These are phyloP conservation scores for Aspergillus uvarum DNA, from an alignment of 2,329 filamentous ascomycete species.

Conservation along the genomic window DNA sequence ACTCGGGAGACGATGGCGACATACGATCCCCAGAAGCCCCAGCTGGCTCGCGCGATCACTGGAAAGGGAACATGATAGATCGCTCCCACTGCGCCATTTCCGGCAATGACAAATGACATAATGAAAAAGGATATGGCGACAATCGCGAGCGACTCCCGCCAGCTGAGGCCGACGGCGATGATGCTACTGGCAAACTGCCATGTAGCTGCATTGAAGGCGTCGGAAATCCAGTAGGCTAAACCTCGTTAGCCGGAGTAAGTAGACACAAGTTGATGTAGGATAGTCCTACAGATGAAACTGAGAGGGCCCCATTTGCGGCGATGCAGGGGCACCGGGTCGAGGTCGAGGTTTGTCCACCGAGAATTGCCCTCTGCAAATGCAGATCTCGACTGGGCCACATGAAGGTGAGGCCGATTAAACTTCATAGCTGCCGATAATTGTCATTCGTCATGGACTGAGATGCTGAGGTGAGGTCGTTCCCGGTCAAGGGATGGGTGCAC, in stretches of 20 bases:
- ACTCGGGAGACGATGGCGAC: constrained; percentile 55
- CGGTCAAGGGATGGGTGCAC: neutral
- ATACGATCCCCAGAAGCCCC: constrained; percentile 59
- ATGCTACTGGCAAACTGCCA: constrained; percentile 56
- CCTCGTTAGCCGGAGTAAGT: neutral
- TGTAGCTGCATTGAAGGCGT: constrained; percentile 54
- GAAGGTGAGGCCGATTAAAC: constrained; percentile 42
- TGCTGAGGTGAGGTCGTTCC: neutral
- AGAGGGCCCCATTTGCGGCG: constrained; percentile 48
- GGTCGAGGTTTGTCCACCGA: constrained; percentile 50
- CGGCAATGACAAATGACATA: constrained; percentile 59
- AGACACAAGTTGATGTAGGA: neutral
- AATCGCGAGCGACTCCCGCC: constrained; percentile 52
- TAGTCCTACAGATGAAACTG: constrained; percentile 39
- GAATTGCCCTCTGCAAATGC: constrained; percentile 47
- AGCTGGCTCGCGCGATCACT: constrained; percentile 56
- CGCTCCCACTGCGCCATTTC: constrained; percentile 57
- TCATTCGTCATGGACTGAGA: neutral
- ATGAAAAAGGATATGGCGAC: constrained; percentile 54
- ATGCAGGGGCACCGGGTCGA: constrained; percentile 49
- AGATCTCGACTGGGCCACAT: constrained; percentile 47
- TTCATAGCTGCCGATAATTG: constrained; percentile 16
- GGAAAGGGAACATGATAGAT: constrained; percentile 57
- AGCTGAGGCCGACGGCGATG: constrained; percentile 54
- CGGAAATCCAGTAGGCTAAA: constrained; percentile 53